Evolutionary conservation across 352 stramenopile genomes (phyloP).

Genomic region (Thraustochytrium striatum): DNA sequence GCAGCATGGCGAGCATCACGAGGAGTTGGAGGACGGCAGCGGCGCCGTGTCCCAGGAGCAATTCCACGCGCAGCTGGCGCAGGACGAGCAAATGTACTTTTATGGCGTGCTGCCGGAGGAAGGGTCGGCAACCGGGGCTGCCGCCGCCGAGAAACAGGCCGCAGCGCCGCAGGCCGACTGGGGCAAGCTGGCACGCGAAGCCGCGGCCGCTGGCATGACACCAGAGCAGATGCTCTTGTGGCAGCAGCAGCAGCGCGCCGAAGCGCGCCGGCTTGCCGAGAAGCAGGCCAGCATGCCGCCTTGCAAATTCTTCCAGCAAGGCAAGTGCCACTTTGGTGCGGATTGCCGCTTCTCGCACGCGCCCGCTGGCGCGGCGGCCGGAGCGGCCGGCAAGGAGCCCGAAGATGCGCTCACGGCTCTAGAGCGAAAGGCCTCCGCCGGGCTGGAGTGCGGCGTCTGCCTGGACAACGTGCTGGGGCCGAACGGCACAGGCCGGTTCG

Average conservation of each 20-base stretch:
- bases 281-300: constrained; percentile 14
- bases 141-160: background rate
- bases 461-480: constrained; percentile 68
- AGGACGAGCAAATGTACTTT: constrained; percentile 43
- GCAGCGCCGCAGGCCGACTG: background rate
- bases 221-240: background rate
- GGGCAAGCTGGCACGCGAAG: constrained; percentile 14
- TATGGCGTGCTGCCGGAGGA: constrained; percentile 5
- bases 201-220: background rate
- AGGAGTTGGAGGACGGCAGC: background rate
- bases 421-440: constrained; percentile 65
- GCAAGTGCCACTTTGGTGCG: constrained; percentile 63
- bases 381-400: constrained; percentile 57
- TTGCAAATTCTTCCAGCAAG: constrained; percentile 70
- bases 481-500: constrained; percentile 70
- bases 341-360: constrained; percentile 68
- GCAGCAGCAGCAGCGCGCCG: background rate
- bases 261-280: background rate
- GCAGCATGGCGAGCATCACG: background rate
- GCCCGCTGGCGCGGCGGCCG: constrained; percentile 52
- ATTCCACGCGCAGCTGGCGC: background rate
- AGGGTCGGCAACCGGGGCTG: background rate
- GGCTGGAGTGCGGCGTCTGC: constrained; percentile 76
- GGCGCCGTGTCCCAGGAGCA: background rate
- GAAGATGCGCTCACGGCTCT: constrained; percentile 62